Base-by-base conservation (phyloP, 257 asterid species). In the Fraxinus excelsior region DNA sequence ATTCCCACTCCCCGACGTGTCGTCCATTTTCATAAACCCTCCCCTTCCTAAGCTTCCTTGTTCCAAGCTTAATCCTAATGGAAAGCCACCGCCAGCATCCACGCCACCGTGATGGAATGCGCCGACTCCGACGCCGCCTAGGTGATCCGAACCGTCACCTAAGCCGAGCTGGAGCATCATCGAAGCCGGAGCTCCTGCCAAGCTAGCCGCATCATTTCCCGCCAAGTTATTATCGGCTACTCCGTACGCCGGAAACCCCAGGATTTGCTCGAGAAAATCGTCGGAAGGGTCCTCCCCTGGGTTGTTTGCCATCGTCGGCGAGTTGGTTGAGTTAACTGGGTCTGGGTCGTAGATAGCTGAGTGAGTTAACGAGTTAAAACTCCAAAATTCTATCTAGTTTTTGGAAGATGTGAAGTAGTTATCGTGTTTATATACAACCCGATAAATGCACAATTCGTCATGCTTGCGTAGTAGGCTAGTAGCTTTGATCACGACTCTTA, bases 201-300 rank as follows among this genome's bases (percentile, higher is more conserved):
- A 51, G 26, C 31, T 42, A 56, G 64, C 72, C 29, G 80, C 78
- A 28, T 84, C 87, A 75, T 74, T 84, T 70, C 88, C 93, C 66
- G 84, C 87, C 85, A 90, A 79, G 83, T 86, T 86, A 21, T 86
- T 53, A 0, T 89, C 90, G 29, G 82, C 88, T 0, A 84, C 67
- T 0, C 82, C 89, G 60, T 91, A 94, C 67, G 87, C 69, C 44
- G 91, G 98, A 75, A 88, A 96, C 74, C 97, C 94, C 21, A 96
- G 74, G 76, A 96, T 85, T 81, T 93, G 97, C 72, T 96, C 99
- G 35, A 96, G 82, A 84, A 96, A 96, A 77, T 96, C 99, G 82
- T 96, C 99, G 49, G 98, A 86, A 0, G 97, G 81, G 38, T 88
- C 76, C 46, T 93, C 99, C 13, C 90, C 82, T 3, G 88, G 90